These are phyloP conservation scores for Fusarium sp. DNA, from an alignment of 2,329 filamentous ascomycete species.

Conservation along the genomic window DNA sequence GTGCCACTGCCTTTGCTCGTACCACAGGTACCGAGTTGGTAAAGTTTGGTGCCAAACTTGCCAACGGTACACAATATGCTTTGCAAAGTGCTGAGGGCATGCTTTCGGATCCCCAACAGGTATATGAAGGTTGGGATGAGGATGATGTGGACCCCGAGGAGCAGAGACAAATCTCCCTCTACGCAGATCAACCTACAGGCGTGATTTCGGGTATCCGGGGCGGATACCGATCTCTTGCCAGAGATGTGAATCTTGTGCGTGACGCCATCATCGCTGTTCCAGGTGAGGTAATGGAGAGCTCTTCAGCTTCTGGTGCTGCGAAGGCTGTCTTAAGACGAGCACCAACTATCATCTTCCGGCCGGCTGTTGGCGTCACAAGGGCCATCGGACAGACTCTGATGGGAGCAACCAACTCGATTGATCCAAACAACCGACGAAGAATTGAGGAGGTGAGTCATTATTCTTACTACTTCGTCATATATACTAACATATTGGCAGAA, in stretches of 20 bases:
- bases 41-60: slow-evolving; percentile 92
- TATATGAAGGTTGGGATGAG: slow-evolving; percentile 65
- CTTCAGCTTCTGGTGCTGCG: slow-evolving; percentile 83
- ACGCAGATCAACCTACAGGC: slow-evolving; percentile 92
- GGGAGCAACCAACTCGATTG: slow-evolving; percentile 91
- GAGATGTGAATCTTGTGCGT: slow-evolving; percentile 86
- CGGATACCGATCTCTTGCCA: slow-evolving; percentile 84
- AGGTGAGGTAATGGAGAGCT: slow-evolving; percentile 88
- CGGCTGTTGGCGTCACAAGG: slow-evolving; percentile 90
- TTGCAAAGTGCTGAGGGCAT: slow-evolving; percentile 90
- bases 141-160: slow-evolving; percentile 76
- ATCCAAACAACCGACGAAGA: slow-evolving; percentile 82
- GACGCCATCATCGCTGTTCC: slow-evolving; percentile 97
- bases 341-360: slow-evolving; percentile 92
- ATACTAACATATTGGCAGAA: slow-evolving; percentile 54
- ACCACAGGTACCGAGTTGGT: slow-evolving; percentile 96
- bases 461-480: background rate
- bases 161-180: slow-evolving; percentile 85
- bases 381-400: slow-evolving; percentile 89
- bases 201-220: slow-evolving; percentile 88
- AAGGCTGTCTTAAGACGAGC: slow-evolving; percentile 83
- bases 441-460: slow-evolving; percentile 89
- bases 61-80: slow-evolving; percentile 93
- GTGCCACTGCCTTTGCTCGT: slow-evolving; percentile 88
- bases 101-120: slow-evolving; percentile 63